Evolutionary conservation across 352 stramenopile genomes (phyloP), one percentile per base, ranked within the genome.

Genomic region (Globisporangium megalacanthum): DNA sequence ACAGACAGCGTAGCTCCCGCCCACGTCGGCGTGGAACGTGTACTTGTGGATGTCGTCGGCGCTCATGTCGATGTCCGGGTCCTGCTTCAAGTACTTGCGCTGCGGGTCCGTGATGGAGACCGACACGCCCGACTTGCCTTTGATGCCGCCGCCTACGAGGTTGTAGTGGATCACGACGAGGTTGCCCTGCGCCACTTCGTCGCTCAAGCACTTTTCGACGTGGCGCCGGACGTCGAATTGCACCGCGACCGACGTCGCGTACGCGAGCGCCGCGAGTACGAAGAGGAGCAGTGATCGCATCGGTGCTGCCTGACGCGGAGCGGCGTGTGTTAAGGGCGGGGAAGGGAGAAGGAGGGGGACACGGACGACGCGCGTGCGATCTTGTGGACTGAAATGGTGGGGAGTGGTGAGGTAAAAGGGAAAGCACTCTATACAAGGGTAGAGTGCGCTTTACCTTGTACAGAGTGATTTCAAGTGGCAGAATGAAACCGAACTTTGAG

Each of bases 141-240:
- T 76, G 49, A 64, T 61, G 2, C 73, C 67, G 44, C 79, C 79
- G 46, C 25, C 25, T 4, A 94, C 75, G 45, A 94, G 72, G 66
- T 89, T 79, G 68, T 94, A 94, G 62, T 92, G 77, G 58, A 89
- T 79, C 51, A 92, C 82, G 37, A 94, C 82, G 57, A 92, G 72
- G 49, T 73, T 88, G 51, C 77, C 81, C 47, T 87, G 64, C 20
- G 81, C 77, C 49, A 94, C 79, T 48, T 94, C 83, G 49, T 94
- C 85, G 60, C 83, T 94, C 54, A 94, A 66, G 57, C 85, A 94
- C 68, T 94, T 94, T 55, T 94, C 79, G 3, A 66, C 58, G 50
- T 68, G 78, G 10, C 72, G 73, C 0, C 70, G 76, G 25, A 94
- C 67, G 61, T 93, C 83, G 55, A 94, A 94, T 61, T 92, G 82